Percentiles rank a stretch among this genome's conserved stretches.
phyloP scores from a whole-genome alignment of 192 early-diverging fungal species.

The Glomus cerebriforme region DNA sequence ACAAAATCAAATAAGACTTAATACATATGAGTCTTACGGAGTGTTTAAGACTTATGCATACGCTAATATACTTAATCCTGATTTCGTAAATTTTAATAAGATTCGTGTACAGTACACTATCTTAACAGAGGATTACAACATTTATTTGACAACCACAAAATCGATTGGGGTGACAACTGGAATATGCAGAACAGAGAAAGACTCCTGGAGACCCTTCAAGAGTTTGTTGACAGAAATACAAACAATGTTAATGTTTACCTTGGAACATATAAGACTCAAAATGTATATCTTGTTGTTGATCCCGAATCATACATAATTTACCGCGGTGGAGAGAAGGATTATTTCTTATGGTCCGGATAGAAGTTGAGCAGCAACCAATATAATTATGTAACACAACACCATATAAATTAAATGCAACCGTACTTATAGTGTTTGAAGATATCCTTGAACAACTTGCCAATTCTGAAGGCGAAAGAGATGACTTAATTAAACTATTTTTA shows the following conservation, averaged over 20 bases:
- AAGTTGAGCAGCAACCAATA: not conserved
- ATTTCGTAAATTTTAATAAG: not conserved
- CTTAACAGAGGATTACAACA: not conserved
- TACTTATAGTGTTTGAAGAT: not conserved
- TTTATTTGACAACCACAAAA: not conserved
- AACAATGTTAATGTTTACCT: not conserved
- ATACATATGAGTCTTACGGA: not conserved
- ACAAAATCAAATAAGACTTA: conserved; percentile 9
- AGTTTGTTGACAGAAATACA: conserved; percentile 2
- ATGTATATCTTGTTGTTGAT: conserved; percentile 4
- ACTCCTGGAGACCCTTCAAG: not conserved
- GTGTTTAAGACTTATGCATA: not conserved
- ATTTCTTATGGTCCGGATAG: conserved; percentile 21
- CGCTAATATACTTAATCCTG: not conserved
- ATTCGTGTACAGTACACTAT: conserved; percentile 3
- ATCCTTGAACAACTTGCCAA: not conserved
- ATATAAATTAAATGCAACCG: not conserved
- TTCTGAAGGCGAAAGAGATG: not conserved
- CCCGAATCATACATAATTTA: not conserved
- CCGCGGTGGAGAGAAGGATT: conserved; percentile 4
- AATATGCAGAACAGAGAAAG: not conserved
- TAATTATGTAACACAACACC: not conserved
- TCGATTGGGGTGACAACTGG: conserved; percentile 17
- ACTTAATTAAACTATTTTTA: too few relatives aligned
- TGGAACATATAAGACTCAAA: not conserved